Percentiles rank a stretch among this genome's conserved stretches.
Evolutionary conservation across 768 basidiomycete species (phyloP).

Genomic region (Hydnum rufescens): DNA sequence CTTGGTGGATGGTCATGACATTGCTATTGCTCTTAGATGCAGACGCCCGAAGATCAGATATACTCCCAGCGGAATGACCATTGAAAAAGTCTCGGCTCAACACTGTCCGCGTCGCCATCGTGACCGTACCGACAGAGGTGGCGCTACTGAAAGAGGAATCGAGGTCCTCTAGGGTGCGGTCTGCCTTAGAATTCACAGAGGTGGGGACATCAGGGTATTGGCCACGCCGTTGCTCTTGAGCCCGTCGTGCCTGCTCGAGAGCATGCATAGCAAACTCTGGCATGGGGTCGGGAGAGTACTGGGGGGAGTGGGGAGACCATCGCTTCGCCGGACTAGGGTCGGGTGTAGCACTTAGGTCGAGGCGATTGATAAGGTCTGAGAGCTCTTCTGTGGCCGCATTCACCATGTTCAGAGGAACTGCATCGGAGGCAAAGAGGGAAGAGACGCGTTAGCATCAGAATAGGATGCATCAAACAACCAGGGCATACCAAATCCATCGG

Average conservation of each 20-base stretch:
- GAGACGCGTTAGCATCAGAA: not conserved
- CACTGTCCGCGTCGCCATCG: too few relatives aligned
- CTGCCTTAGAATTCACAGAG: not conserved
- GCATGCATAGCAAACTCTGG: not conserved
- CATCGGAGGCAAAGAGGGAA: not conserved
- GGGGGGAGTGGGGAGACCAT: not conserved
- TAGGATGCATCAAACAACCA: not conserved
- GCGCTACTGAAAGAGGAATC: not conserved
- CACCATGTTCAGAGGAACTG: conserved; percentile 27
- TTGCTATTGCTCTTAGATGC: conserved; percentile 18
- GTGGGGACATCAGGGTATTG: not conserved
- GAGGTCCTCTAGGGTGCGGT: not conserved
- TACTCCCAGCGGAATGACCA: not conserved
- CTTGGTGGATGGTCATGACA: not conserved
- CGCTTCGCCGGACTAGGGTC: conserved; percentile 11
- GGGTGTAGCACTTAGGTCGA: conserved; percentile 68
- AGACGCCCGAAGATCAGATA: not conserved
- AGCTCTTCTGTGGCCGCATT: conserved; percentile 67
- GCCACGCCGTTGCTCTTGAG: too few relatives aligned
- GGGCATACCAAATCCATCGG: not conserved
- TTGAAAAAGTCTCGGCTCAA: not conserved
- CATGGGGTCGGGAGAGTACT: not conserved
- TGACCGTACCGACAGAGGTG: not conserved
- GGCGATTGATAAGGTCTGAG: conserved; percentile 53
- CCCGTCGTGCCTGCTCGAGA: not conserved